Percentiles rank a stretch among this genome's conserved stretches.
phyloP scores from a whole-genome alignment of 352 stramenopile species.

The Thraustotheca clavata region DNA sequence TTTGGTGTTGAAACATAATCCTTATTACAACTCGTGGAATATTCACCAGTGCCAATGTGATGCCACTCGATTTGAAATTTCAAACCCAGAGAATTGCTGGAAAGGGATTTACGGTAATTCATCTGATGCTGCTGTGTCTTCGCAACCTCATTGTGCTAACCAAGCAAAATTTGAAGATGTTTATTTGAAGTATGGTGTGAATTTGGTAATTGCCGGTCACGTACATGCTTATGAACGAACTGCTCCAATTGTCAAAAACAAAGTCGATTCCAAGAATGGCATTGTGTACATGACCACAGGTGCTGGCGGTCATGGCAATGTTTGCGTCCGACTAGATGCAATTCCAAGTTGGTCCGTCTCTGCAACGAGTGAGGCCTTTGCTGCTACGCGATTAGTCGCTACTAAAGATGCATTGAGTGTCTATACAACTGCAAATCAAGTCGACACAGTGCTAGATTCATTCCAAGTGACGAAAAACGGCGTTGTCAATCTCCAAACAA shows the following conservation, averaged over 20 bases:
- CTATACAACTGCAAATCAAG: conserved; percentile 41
- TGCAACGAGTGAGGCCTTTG: not conserved
- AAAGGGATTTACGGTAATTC: conserved; percentile 32
- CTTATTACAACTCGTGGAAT: conserved; percentile 57
- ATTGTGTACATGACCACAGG: conserved; percentile 11
- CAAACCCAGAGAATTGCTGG: conserved; percentile 33
- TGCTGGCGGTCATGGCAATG: conserved; percentile 13
- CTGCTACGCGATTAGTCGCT: not conserved
- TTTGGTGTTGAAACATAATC: conserved; percentile 36
- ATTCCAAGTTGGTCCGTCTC: not conserved
- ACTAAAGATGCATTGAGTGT: conserved; percentile 21
- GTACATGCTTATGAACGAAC: conserved; percentile 23
- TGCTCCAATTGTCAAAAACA: conserved; percentile 2
- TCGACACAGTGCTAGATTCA: not conserved
- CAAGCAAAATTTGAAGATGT: conserved; percentile 24
- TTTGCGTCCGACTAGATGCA: conserved; percentile 25
- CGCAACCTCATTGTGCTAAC: conserved; percentile 38
- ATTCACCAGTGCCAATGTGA: conserved; percentile 50
- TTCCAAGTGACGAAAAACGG: not conserved
- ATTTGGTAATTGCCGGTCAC: conserved; percentile 25
- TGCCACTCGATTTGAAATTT: conserved; percentile 31
- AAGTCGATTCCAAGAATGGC: conserved; percentile 25
- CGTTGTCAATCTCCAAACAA: no score
- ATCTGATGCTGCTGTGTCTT: not conserved
- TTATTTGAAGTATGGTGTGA: conserved; percentile 17